Evolutionary conservation across 495 filamentous ascomycete genomes (phyloP), one percentile per base, ranked within the genome.

Genomic region (Penicillium lividum): DNA sequence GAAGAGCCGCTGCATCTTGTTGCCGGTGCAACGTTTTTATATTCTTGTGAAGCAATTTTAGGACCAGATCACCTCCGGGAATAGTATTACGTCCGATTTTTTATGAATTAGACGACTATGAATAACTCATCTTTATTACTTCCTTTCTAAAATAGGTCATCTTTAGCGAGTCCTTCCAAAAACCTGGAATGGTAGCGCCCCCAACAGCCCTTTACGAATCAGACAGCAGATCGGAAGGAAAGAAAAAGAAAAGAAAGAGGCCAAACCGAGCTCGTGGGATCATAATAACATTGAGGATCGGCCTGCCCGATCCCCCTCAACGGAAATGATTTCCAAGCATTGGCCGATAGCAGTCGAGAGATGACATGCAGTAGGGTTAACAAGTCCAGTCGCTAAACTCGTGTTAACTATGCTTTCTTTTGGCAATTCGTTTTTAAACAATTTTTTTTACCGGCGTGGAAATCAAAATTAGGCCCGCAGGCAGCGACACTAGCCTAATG

Each of bases 21-120:
- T 65, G 56, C 67, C 58, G 13, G 42, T 47, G 58, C 67, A 70
- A 70, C 67, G 13, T 34, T 40, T 33, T 34, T 6, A 40, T 16
- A 2, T 0, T 33, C 38, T 4, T 28, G 31, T 36, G 9, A 52
- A 25, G 4, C 11, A 29, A 13, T 31, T 49, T 31, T 28, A 49
- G 10, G 28, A n/a, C 9, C 25, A n/a, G 46, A 27, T 49, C 46
- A 30, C 5, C 46, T n/a, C 46, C 15, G 4, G 13, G 31, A 33
- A 49, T n/a, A 31, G 46, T 8, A 49, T 30, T 1, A 8, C n/a
- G 11, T 30, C 11, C 46, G 46, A 49, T 5, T 6, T 46, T 22
- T 31, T 5, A 7, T 31, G 33, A 3, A 28, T 13, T 28, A 22
- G 3, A 25, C 43, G 43, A 46, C 18, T 29, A 49, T 28, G 46